Evolutionary conservation across 345 rosid genomes (phyloP).

Genomic region (Acer yangbiense): DNA sequence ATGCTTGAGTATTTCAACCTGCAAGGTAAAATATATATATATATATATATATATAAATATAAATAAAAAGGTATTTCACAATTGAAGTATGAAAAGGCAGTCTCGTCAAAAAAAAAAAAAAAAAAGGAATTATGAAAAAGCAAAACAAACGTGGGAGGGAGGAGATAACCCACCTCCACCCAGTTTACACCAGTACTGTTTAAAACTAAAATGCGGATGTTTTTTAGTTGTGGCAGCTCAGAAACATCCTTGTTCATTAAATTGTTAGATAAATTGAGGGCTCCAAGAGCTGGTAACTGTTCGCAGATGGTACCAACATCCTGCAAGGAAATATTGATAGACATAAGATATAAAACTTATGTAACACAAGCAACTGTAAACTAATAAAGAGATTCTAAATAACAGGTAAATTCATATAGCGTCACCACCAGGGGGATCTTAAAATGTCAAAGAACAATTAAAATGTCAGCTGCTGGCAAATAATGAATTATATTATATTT

Average conservation of each 20-base stretch:
- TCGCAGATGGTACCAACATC: slow-evolving; percentile 68
- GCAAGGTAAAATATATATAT: slow-evolving; percentile 9
- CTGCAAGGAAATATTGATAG: slow-evolving; percentile 39
- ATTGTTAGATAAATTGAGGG: slow-evolving; percentile 72
- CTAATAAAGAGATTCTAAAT: slow-evolving; percentile 3
- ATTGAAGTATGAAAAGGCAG: not conserved
- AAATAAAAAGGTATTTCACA: not conserved
- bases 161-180: slow-evolving; percentile 56
- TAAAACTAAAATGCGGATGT: slow-evolving; percentile 70
- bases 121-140: not conserved
- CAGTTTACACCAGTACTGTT: slow-evolving; percentile 69
- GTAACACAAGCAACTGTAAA: not conserved
- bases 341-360: not conserved
- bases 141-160: not conserved
- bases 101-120: no score
- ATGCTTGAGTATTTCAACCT: slow-evolving; percentile 71
- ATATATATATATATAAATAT: not conserved
- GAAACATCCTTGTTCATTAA: slow-evolving; percentile 45
- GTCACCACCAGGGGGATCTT: not conserved
- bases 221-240: slow-evolving; percentile 54
- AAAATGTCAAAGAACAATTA: not conserved
- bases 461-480: not conserved
- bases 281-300: slow-evolving; percentile 63
- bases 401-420: not conserved
- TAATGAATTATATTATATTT: not conserved